Evolutionary conservation across 495 filamentous ascomycete species (phyloP).

Genomic region (Lophiostoma macrostomum): DNA sequence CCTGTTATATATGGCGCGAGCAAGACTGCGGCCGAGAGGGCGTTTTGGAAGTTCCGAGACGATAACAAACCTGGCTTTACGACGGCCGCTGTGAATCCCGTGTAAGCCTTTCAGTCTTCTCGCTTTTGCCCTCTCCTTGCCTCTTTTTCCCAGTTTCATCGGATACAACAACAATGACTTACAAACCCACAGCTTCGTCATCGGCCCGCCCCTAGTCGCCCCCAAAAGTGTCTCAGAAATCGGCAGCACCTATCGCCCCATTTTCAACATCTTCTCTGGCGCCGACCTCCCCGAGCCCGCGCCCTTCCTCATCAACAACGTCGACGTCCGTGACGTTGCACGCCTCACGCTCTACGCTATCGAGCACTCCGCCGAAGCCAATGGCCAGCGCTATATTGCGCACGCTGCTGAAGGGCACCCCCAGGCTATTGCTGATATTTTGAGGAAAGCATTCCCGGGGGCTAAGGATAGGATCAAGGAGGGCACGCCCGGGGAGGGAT

Average conservation of each 20-base stretch:
- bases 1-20: conserved; percentile 20
- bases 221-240: not conserved
- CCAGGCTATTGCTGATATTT: conserved; percentile 25
- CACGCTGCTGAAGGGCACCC: not conserved
- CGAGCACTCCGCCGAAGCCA: conserved; percentile 12
- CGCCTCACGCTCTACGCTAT: conserved; percentile 11
- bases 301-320: not conserved
- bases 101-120: conserved; percentile 4
- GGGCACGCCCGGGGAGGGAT: conserved; percentile 19
- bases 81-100: conserved; percentile 23
- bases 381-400: conserved; percentile 28
- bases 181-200: conserved; percentile 7
- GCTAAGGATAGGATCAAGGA: conserved; percentile 16
- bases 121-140: not conserved
- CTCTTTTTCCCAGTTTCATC: not conserved
- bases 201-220: conserved; percentile 16
- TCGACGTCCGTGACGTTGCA: conserved; percentile 28
- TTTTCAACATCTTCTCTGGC: conserved; percentile 21
- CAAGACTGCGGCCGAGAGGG: conserved; percentile 20
- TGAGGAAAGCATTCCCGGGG: conserved; percentile 20
- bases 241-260: conserved; percentile 4
- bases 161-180: not conserved
- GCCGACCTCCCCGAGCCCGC: not conserved
- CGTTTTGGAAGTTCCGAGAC: conserved; percentile 24
- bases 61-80: conserved; percentile 13